Evolutionary conservation across 805 yeast species (phyloP), one percentile per base, ranked within the genome.

Genomic region (Cyberlindnera maritima): DNA sequence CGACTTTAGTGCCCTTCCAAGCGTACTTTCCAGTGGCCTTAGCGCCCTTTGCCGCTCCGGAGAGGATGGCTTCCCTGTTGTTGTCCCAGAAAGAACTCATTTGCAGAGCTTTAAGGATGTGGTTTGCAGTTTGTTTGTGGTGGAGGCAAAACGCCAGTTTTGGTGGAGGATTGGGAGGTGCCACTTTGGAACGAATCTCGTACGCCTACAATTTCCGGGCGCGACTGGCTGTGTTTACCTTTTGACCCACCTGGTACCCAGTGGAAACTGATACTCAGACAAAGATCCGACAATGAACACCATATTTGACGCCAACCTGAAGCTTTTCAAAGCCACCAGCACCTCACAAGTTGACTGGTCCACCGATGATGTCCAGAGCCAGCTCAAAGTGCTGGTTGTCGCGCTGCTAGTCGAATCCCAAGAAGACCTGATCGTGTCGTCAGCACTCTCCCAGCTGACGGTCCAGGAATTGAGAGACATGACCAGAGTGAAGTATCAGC

Each of bases 71-170:
- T 17, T 60, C 75, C 44, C 71, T 71, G 55, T 71, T 70, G 36
- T 68, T 66, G 14, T 67, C 73, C 75, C 75, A 71, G 52, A 70
- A 70, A 34, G 38, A 33, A 25, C 60, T 54, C 61, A 56, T 57
- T 12, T 17, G 19, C 9, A 28, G 31, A 13, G 25, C 8, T 21
- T 5, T 21, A 21, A 6, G 5, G 5, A 21, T 21, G 25, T 21
- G 8, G 5, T 9, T 21, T 21, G 25, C 5, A 9, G 25, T 5
- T 21, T 21, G 25, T 21, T 21, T 21, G n/a, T 28, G 31, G 31
- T 28, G n/a, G 11, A 28, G n/a, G 5, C 13, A 28, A 21, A 21
- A 6, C 25, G 9, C 8, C 25, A 21, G 25, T 9, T 21, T 21
- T 9, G 9, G 25, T 21, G 25, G 9, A 21, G 5, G 25, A 6